Evolutionary conservation across 345 rosid species (phyloP), one percentile per base, ranked within the genome.

Genomic region (Populus davidiana): DNA sequence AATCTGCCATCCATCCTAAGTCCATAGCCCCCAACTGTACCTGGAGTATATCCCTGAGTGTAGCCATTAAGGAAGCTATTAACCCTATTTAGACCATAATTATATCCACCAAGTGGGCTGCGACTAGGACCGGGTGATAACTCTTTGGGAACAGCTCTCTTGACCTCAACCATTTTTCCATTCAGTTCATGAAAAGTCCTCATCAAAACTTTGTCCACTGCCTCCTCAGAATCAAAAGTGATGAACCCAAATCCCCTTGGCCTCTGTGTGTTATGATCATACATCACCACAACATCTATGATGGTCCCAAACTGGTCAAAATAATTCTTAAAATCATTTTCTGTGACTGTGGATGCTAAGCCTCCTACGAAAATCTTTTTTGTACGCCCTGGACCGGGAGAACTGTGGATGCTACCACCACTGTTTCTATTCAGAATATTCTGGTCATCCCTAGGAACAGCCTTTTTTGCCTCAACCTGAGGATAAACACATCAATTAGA

Each of bases 311-410:
- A 92, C 79, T 89, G 97, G 75, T 92, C 97, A 78, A 92, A 92
- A 78, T 92, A 92, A 67, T 85, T 85, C 86, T 82, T 89, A 72
- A 92, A 92, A 79, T 92, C 97, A 69, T 83, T 85, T 72, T 92
- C 97, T 10, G 94, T 90, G 72, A 92, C 93, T 4, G 94, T 90
- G 33, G 97, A 92, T 62, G 97, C 91, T 79, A 92, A 86, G 70
- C 97, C 97, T 81, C 96, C 96, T 29, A 91, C 96, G 77, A 91
- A 91, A 18, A 91, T 91, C 88, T 91, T 91, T 77, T 84, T 86
- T 29, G 96, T 89, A 76, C 91, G 91, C 52, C 87, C 87, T 70
- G 90, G 90, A 70, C 91, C 88, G 65, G 90, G 94, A 70, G 94
- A 92, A 76, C 92, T 91, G 33, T 90, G 91, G 81, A 88, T 80